Evolutionary conservation across 73 alveolate species (phyloP).

Genomic region (Stentor roeselii): DNA sequence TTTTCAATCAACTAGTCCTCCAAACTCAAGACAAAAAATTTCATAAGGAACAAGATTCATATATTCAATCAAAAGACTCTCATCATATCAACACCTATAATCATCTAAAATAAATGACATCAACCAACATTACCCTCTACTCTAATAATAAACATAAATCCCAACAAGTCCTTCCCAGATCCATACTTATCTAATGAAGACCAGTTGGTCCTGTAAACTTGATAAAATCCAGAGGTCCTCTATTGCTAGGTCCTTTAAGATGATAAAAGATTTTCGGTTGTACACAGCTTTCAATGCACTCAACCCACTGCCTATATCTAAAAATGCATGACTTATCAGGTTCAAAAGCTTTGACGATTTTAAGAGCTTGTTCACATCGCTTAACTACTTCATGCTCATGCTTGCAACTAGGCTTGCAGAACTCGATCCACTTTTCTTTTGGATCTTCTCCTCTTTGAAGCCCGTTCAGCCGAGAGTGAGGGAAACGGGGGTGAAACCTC

Average conservation of each 20-base stretch:
- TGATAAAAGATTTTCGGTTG: conserved; percentile 29
- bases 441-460: conserved; percentile 22
- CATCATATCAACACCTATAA: no score
- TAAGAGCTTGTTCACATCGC: conserved; percentile 24
- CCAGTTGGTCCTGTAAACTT: conserved; percentile 25
- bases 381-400: background rate
- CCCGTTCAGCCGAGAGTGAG: background rate
- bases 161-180: no score
- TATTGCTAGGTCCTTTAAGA: conserved; percentile 20
- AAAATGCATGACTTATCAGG: conserved; percentile 26
- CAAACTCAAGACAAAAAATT: no score
- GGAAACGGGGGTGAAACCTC: conserved; percentile 25
- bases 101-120: no score
- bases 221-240: conserved; percentile 25
- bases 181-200: background rate
- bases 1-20: no score
- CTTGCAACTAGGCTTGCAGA: conserved; percentile 21
- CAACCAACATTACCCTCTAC: no score
- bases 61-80: no score
- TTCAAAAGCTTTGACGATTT: background rate
- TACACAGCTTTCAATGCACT: conserved; percentile 26
- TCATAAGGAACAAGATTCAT: no score
- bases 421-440: conserved; percentile 27
- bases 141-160: no score
- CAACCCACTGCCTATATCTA: conserved; percentile 33